Evolutionary conservation across 768 basidiomycete species (phyloP).

Genomic region (Cystofilobasidium ferigula): DNA sequence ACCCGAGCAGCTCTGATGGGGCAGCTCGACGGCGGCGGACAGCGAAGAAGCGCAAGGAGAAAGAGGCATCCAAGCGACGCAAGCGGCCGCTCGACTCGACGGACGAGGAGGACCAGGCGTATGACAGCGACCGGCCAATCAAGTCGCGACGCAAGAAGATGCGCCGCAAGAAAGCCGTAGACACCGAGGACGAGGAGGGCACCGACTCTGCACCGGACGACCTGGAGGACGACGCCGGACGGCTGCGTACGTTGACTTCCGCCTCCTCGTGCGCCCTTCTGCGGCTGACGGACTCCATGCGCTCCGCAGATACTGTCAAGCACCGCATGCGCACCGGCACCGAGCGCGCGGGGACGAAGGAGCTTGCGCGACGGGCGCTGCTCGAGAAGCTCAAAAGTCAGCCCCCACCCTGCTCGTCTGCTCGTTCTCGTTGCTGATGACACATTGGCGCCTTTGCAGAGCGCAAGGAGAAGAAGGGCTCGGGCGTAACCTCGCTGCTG

Average conservation of each 20-base stretch:
- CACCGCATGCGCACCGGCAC: neutral
- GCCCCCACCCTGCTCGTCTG: neutral
- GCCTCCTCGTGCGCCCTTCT: neutral
- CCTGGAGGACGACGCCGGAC: neutral
- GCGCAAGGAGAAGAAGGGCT: neutral
- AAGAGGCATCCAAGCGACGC: neutral
- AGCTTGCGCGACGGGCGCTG: neutral
- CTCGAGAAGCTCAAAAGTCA: neutral
- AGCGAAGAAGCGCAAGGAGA: neutral
- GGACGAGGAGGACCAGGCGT: neutral
- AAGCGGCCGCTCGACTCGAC: neutral
- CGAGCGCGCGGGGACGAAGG: neutral
- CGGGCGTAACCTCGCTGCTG: neutral
- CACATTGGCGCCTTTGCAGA: neutral
- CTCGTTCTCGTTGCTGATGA: neutral
- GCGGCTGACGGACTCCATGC: too few relatives aligned
- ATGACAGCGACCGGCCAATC: neutral
- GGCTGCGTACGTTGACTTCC: neutral
- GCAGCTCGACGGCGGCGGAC: neutral
- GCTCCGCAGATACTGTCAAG: neutral
- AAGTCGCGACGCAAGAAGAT: neutral
- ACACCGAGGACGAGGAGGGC: neutral
- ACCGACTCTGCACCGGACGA: slow-evolving; percentile 1
- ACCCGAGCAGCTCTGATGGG: neutral
- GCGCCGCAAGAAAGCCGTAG: neutral